Evolutionary conservation across 805 yeast genomes (phyloP).

Genomic region (Myxozyma neotropica): DNA sequence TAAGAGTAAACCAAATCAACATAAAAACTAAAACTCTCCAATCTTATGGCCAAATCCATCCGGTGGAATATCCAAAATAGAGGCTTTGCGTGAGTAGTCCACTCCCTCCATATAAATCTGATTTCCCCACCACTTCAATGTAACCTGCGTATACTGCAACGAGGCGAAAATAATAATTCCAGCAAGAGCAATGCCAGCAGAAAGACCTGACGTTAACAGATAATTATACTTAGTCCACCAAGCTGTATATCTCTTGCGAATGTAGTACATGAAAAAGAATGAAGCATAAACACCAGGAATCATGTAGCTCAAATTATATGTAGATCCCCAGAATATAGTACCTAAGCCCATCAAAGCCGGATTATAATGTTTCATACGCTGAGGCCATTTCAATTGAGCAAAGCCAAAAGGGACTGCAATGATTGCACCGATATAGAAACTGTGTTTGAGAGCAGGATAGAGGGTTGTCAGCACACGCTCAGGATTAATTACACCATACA

Average conservation of each 20-base stretch:
- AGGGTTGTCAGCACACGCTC: constrained; percentile 19
- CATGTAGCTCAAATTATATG: constrained; percentile 21
- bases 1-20: no score
- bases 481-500: no score
- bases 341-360: constrained; percentile 21
- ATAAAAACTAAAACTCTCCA: background rate
- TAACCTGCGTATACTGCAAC: constrained; percentile 43
- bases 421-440: constrained; percentile 22
- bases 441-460: constrained; percentile 22
- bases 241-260: constrained; percentile 57
- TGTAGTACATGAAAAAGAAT: constrained; percentile 56
- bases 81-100: constrained; percentile 17
- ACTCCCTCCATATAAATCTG: constrained; percentile 27
- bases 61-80: constrained; percentile 6
- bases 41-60: constrained; percentile 17
- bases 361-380: constrained; percentile 1
- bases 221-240: constrained; percentile 82
- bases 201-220: constrained; percentile 64
- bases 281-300: constrained; percentile 42
- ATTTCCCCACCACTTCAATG: constrained; percentile 62
- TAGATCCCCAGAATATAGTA: constrained; percentile 20
- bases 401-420: constrained; percentile 26
- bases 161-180: constrained; percentile 58
- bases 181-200: constrained; percentile 66
- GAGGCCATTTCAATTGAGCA: constrained; percentile 7